These are phyloP conservation scores for Kluyveromyces aestuarii DNA, from an alignment of 805 yeast species.

Conservation along the genomic window DNA sequence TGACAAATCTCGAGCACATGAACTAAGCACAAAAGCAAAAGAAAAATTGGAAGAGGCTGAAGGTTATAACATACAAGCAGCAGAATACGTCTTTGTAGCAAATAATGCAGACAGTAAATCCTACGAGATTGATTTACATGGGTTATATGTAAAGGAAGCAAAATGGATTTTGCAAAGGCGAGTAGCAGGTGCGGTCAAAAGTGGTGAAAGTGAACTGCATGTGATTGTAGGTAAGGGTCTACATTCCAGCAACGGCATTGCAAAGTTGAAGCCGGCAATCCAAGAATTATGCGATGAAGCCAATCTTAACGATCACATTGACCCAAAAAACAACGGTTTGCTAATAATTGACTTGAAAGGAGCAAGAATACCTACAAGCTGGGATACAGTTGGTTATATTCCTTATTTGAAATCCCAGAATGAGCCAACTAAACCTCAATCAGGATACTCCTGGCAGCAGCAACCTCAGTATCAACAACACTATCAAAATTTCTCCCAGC, in stretches of 20 bases:
- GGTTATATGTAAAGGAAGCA: slow-evolving; percentile 85
- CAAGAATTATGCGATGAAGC: slow-evolving; percentile 67
- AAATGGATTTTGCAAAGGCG: slow-evolving; percentile 65
- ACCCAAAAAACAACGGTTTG: slow-evolving; percentile 73
- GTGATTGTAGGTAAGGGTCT: slow-evolving; percentile 92
- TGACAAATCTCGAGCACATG: slow-evolving; percentile 63
- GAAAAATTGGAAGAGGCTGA: slow-evolving; percentile 54
- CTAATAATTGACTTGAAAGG: slow-evolving; percentile 55
- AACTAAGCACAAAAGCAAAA: slow-evolving; percentile 62
- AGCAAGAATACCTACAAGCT: slow-evolving; percentile 35
- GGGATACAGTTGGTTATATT: slow-evolving; percentile 18
- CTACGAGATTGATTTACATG: slow-evolving; percentile 90
- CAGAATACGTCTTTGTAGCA: slow-evolving; percentile 78
- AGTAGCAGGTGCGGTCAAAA: slow-evolving; percentile 49
- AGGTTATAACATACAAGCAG: slow-evolving; percentile 66
- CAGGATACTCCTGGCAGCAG: slow-evolving; percentile 12
- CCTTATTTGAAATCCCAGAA: slow-evolving; percentile 5
- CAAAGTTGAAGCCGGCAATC: slow-evolving; percentile 85
- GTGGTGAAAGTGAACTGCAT: slow-evolving; percentile 52
- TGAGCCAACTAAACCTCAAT: slow-evolving; percentile 11
- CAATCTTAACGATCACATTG: slow-evolving; percentile 50
- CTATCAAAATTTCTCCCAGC: slow-evolving; percentile 24
- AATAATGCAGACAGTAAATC: slow-evolving; percentile 80
- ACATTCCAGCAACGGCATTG: slow-evolving; percentile 74
- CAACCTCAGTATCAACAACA: slow-evolving; percentile 22